Evolutionary conservation across 2,329 filamentous ascomycete species (phyloP).

Genomic region (Curvularia sp.): DNA sequence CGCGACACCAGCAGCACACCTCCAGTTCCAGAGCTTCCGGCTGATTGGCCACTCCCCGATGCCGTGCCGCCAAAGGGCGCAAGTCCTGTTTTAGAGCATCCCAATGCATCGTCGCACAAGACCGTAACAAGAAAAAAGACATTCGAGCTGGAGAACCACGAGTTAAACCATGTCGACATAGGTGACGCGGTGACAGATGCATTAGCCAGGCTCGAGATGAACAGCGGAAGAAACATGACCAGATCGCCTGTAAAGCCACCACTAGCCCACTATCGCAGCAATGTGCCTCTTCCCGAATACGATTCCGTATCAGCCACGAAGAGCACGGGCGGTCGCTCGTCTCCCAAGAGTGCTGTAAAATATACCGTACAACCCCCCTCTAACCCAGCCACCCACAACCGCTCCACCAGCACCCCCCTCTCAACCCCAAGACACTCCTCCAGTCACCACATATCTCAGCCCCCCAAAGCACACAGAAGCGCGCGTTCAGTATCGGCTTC

Average conservation of each 20-base stretch:
- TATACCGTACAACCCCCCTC: constrained; percentile 13
- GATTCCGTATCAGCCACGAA: not conserved
- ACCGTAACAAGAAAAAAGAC: constrained; percentile 15
- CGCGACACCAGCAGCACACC: constrained; percentile 28
- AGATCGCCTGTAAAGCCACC: constrained; percentile 13
- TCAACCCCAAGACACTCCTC: constrained; percentile 3
- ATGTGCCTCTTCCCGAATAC: constrained; percentile 4
- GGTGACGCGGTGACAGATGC: constrained; percentile 32
- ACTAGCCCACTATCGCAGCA: constrained; percentile 6
- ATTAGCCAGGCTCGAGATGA: constrained; percentile 30
- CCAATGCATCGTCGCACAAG: constrained; percentile 15
- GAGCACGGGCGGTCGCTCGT: not conserved
- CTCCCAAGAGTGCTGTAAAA: constrained; percentile 4
- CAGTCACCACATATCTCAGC: not conserved
- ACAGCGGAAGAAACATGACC: constrained; percentile 20
- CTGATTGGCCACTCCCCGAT: constrained; percentile 37
- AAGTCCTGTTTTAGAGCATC: constrained; percentile 22
- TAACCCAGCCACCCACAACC: constrained; percentile 4
- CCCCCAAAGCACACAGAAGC: constrained; percentile 1
- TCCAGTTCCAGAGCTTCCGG: constrained; percentile 37
- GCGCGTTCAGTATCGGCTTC: not conserved
- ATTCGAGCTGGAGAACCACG: constrained; percentile 29
- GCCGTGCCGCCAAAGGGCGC: constrained; percentile 24
- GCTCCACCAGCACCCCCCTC: constrained; percentile 5
- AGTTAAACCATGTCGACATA: constrained; percentile 27